phyloP scores from a whole-genome alignment of 495 filamentous ascomycete genomes.

The Hypoxylon crocopeplum region DNA sequence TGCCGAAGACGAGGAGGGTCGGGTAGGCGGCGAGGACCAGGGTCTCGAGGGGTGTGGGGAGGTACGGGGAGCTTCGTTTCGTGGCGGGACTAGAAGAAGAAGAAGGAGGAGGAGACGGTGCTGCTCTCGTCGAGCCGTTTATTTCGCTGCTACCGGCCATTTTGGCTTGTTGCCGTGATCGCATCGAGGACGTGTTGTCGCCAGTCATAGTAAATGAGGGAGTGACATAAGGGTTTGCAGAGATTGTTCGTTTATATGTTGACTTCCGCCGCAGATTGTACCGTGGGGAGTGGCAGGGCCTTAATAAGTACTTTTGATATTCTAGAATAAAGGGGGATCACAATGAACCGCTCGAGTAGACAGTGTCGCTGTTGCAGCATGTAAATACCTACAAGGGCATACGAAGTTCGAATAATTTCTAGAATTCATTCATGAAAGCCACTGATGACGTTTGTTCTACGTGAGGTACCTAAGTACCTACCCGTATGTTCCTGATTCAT shows the following conservation, averaged over 20 bases:
- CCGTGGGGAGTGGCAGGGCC: no score
- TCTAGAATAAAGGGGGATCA: no score
- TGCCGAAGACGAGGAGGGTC: constrained; percentile 75
- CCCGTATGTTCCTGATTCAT: no score
- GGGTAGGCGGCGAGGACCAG: constrained; percentile 75
- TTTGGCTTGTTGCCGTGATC: constrained; percentile 22
- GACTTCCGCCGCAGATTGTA: no score
- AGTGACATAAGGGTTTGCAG: no score
- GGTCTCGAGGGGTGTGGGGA: constrained; percentile 68
- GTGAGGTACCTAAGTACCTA: constrained; percentile 4
- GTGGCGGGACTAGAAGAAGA: constrained; percentile 14
- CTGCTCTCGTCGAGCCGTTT: background rate
- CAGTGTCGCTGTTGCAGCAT: no score
- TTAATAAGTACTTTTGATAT: no score
- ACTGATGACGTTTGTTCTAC: constrained; percentile 28
- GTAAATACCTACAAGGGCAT: no score
- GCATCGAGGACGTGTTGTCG: constrained; percentile 5
- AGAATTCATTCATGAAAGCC: constrained; percentile 7
- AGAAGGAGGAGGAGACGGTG: background rate
- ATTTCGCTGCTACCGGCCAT: constrained; percentile 6
- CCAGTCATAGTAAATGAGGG: constrained; percentile 19
- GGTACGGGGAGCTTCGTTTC: constrained; percentile 53
- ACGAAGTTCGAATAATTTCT: constrained; percentile 19
- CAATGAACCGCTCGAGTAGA: no score
- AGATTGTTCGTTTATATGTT: no score